Conservation (phyloP, 1,284 basidiomycete genomes). For the Trametes sp. region DNA sequence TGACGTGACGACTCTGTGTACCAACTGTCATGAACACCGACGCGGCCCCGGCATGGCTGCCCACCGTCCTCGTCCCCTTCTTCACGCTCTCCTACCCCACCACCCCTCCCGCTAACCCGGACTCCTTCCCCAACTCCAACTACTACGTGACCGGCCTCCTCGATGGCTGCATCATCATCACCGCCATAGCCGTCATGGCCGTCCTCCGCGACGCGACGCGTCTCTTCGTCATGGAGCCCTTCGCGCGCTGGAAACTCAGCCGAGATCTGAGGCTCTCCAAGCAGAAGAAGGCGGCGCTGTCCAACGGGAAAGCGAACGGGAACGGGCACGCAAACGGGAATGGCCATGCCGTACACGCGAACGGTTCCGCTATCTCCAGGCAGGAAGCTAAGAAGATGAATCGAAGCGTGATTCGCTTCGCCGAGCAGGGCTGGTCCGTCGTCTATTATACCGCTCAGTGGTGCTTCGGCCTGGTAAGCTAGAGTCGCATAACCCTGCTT, state of each 20-base stretch:
- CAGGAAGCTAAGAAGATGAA: conserved; percentile 63
- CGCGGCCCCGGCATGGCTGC: conserved; percentile 53
- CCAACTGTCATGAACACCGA: conserved; percentile 40
- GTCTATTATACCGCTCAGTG: conserved; percentile 84
- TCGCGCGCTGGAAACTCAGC: conserved; percentile 76
- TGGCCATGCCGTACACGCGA: conserved; percentile 34
- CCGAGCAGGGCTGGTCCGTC: conserved; percentile 93
- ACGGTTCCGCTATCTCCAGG: conserved; percentile 39
- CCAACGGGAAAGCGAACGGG: conserved; percentile 41
- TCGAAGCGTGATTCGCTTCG: conserved; percentile 84
- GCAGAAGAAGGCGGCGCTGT: conserved; percentile 38
- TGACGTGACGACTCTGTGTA: conserved; percentile 34
- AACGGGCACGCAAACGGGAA: conserved; percentile 46
- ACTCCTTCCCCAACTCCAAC: conserved; percentile 71
- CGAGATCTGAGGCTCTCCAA: conserved; percentile 50
- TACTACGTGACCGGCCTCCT: conserved; percentile 77
- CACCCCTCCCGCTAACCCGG: conserved; percentile 57
- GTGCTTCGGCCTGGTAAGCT: conserved; percentile 84
- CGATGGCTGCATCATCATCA: conserved; percentile 77
- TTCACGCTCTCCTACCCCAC: conserved; percentile 79
- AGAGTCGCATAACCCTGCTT: conserved; percentile 24
- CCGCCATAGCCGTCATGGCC: conserved; percentile 82
- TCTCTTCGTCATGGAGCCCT: conserved; percentile 77
- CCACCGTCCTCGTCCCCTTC: conserved; percentile 68
- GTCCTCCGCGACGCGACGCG: conserved; percentile 79